Evolutionary conservation across 495 filamentous ascomycete genomes (phyloP), one percentile per base, ranked within the genome.

Genomic region (Podospora fimiseda): DNA sequence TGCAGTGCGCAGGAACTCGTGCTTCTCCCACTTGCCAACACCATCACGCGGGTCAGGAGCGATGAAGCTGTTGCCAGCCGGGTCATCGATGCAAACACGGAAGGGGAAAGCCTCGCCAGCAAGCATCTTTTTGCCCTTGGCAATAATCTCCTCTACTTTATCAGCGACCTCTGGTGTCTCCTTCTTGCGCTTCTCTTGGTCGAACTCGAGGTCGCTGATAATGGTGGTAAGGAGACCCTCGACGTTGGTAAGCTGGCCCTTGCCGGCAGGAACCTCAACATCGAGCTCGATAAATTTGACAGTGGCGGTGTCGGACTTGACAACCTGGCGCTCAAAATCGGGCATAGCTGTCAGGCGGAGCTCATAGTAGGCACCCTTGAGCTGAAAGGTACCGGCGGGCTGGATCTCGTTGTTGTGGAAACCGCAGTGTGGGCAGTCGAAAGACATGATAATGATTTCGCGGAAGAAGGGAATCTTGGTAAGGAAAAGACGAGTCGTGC

Each of bases 51-150:
- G 78, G 55, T 87, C 85, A 24, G 93, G 93, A 45, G 95, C 89
- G 60, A 99, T 94, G 80, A 88, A 97, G 2, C 89, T 94, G 75
- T 99, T 99, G n/a, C 93, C 93, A 3, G 90, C 87, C 2, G 87
- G 87, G 60, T 99, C 93, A 65, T 99, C 89, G 27, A 96, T 66
- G 9, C 79, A 81, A 27, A 97, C 70, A 6, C 85, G 82, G 74
- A 97, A 96, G n/a, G 94, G 93, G 62, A 92, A 91, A 2, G 74
- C 78, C 8, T 81, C 74, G 13, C 88, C 82, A 9, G 79, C 78
- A 15, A 92, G 64, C 78, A 96, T 94, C 21, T 82, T 77, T 51
- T 80, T 70, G 1, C 90, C 76, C 47, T 81, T 85, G 19, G 76
- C 63, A 53, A 95, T 82, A 45, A 96, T 76, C 23, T 78, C 80